Evolutionary conservation across 306 rosid species (phyloP).

Genomic region (Vigna unguiculata): DNA sequence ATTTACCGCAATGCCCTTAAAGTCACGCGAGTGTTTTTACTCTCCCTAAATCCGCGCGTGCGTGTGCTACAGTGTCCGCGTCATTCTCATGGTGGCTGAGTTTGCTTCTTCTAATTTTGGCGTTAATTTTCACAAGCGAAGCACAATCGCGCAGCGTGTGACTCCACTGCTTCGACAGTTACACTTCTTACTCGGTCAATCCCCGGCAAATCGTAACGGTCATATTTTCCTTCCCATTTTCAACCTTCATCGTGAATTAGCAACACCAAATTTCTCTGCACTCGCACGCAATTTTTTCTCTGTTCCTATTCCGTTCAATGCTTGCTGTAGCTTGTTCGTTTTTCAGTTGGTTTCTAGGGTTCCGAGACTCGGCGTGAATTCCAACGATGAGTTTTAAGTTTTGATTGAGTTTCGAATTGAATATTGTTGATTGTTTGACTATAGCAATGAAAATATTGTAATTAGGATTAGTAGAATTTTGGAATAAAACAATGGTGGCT

Average conservation of each 20-base stretch:
- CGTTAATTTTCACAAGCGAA: slow-evolving; percentile 31
- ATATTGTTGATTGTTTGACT: slow-evolving; percentile 3
- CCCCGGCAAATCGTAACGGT: slow-evolving; percentile 60
- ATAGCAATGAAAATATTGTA: neutral
- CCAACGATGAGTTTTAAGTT: slow-evolving; percentile 46
- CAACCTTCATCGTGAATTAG: neutral
- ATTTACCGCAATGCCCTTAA: slow-evolving; percentile 45
- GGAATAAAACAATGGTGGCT: slow-evolving; percentile 64
- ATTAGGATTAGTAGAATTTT: neutral
- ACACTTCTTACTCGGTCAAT: slow-evolving; percentile 56
- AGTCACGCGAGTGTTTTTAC: slow-evolving; percentile 39
- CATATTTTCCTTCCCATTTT: slow-evolving; percentile 51
- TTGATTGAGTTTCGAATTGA: slow-evolving; percentile 24
- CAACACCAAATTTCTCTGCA: neutral
- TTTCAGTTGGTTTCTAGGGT: slow-evolving; percentile 7
- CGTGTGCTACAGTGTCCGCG: neutral
- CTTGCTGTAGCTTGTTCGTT: neutral
- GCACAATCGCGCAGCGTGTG: slow-evolving; percentile 46
- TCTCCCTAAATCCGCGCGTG: slow-evolving; percentile 47
- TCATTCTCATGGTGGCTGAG: slow-evolving; percentile 17
- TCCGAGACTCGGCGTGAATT: slow-evolving; percentile 40
- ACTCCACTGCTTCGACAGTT: slow-evolving; percentile 56
- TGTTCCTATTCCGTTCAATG: neutral
- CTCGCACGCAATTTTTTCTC: neutral
- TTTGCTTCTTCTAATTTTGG: slow-evolving; percentile 31